These are phyloP conservation scores for Suillus luteus DNA, from an alignment of 768 basidiomycete genomes.

Conservation along the genomic window DNA sequence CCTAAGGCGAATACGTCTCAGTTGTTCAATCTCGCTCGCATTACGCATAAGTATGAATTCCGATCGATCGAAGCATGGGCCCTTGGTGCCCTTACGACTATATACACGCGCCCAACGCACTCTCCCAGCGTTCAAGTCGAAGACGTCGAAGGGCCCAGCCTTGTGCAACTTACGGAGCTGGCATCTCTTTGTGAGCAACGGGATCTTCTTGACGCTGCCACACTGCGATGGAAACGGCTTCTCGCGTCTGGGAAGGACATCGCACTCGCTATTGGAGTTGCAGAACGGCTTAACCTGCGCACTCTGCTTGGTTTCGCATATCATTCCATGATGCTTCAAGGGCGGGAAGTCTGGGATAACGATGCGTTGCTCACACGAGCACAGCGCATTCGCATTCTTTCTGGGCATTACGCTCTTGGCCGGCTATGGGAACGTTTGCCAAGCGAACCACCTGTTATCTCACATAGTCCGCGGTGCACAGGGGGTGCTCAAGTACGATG, in stretches of 20 bases:
- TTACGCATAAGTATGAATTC: constrained; percentile 53
- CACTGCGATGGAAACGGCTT: constrained; percentile 49
- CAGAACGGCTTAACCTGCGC: constrained; percentile 49
- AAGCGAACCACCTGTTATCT: constrained; percentile 41
- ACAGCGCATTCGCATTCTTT: constrained; percentile 54
- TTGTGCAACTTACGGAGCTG: constrained; percentile 52
- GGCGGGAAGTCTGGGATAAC: constrained; percentile 48
- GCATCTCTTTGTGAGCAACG: constrained; percentile 51
- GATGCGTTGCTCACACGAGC: constrained; percentile 47
- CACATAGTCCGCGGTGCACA: constrained; percentile 45
- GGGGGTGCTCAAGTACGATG: constrained; percentile 42
- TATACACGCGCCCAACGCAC: constrained; percentile 35
- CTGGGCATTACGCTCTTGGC: constrained; percentile 52
- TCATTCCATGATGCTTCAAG: constrained; percentile 53
- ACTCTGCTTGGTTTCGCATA: constrained; percentile 52
- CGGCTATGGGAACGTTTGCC: constrained; percentile 48
- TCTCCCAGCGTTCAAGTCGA: constrained; percentile 26
- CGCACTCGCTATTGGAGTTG: constrained; percentile 45
- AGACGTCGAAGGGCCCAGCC: constrained; percentile 37
- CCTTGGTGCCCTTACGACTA: constrained; percentile 39
- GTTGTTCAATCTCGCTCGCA: constrained; percentile 48
- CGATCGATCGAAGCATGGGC: constrained; percentile 48
- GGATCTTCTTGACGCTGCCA: constrained; percentile 43
- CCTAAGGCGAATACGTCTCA: constrained; percentile 46
- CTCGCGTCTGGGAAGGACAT: constrained; percentile 48